Evolutionary conservation across 1,284 basidiomycete genomes (phyloP).

Genomic region (Hymenochaete sp.): DNA sequence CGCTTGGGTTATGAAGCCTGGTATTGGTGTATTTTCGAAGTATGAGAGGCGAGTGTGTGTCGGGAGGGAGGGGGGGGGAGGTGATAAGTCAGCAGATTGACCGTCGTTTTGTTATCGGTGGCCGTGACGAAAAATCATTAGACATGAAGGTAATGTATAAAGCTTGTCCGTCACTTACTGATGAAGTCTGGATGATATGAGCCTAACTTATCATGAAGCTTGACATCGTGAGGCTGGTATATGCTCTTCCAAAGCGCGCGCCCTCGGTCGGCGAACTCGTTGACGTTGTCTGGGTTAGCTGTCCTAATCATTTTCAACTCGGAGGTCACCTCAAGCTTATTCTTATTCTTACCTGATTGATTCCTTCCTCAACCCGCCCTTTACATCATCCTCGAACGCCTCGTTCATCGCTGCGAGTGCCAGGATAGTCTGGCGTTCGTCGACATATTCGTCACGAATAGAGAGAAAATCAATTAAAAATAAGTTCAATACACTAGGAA

Average conservation of each 20-base stretch:
- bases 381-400: slow-evolving; percentile 74
- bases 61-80: background rate
- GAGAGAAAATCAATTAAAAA: background rate
- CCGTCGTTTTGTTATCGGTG: no score
- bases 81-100: no score
- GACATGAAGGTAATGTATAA: no score
- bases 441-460: background rate
- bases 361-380: slow-evolving; percentile 52
- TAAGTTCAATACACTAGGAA: slow-evolving; percentile 19
- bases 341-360: slow-evolving; percentile 52
- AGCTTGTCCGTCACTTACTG: slow-evolving; percentile 42
- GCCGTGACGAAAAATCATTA: no score
- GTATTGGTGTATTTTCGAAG: slow-evolving; percentile 3
- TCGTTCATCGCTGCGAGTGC: slow-evolving; percentile 68
- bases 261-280: slow-evolving; percentile 58
- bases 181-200: slow-evolving; percentile 82
- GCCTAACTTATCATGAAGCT: slow-evolving; percentile 83
- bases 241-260: slow-evolving; percentile 81
- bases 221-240: slow-evolving; percentile 83
- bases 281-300: slow-evolving; percentile 54
- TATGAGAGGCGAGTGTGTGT: slow-evolving; percentile 3
- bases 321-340: background rate
- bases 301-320: slow-evolving; percentile 34
- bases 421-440: slow-evolving; percentile 72
- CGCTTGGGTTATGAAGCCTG: slow-evolving; percentile 88